These are phyloP conservation scores for Ogataea ramenticola DNA, from an alignment of 805 yeast genomes.

Conservation along the genomic window DNA sequence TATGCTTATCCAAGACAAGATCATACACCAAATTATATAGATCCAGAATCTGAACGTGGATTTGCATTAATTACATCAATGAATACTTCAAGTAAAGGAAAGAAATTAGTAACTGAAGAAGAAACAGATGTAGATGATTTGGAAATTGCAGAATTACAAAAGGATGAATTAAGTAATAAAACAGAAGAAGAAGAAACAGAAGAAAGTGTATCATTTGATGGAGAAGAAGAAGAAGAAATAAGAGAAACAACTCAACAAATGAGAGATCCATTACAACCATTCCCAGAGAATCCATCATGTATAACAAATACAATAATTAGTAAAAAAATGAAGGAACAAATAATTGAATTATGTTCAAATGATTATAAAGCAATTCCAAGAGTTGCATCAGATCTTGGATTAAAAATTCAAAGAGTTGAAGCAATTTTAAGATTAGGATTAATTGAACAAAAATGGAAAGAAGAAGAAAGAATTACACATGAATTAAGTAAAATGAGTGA, in stretches of 20 bases:
- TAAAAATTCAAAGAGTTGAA: slow-evolving; percentile 80
- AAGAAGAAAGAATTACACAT: slow-evolving; percentile 42
- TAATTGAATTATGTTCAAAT: slow-evolving; percentile 29
- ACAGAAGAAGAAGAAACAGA: slow-evolving; percentile 5
- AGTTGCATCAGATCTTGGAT: slow-evolving; percentile 69
- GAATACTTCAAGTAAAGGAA: neutral
- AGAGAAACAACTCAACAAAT: slow-evolving; percentile 2
- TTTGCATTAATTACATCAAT: slow-evolving; percentile 13
- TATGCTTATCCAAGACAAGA: slow-evolving; percentile 61
- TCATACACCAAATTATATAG: slow-evolving; percentile 67
- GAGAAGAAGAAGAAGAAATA: slow-evolving; percentile 5
- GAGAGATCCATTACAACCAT: slow-evolving; percentile 53
- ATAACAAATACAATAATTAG: slow-evolving; percentile 58
- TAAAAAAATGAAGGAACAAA: slow-evolving; percentile 49
- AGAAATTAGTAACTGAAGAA: neutral
- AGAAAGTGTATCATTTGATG: slow-evolving; percentile 5
- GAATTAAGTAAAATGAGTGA: slow-evolving; percentile 55
- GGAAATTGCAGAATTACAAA: no score
- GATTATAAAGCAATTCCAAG: slow-evolving; percentile 46
- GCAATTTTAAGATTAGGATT: slow-evolving; percentile 69
- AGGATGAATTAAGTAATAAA: no score
- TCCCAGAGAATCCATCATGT: slow-evolving; percentile 68
- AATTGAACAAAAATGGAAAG: slow-evolving; percentile 57
- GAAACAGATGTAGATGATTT: slow-evolving; percentile 3
- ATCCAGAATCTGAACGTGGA: slow-evolving; percentile 39